A percentile compares a stretch with the other conserved stretches of the same genome.
phyloP scores from a whole-genome alignment of 805 yeast species.

The Starmerella floris region DNA sequence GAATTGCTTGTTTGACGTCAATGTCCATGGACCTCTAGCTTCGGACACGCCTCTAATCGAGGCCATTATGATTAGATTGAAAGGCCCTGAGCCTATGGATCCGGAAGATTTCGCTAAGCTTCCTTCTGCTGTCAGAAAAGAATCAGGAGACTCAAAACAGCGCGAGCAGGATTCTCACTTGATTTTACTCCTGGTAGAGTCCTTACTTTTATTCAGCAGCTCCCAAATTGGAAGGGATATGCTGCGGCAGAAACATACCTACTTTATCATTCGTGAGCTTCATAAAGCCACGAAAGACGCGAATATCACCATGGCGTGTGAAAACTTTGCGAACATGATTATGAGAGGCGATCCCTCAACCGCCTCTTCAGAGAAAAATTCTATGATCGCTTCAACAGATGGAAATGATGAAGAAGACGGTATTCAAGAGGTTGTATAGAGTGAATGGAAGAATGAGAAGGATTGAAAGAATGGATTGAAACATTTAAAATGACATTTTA shows the following conservation, averaged over 20 bases:
- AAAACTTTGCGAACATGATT: slow-evolving; percentile 73
- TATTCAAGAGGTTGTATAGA: slow-evolving; percentile 10
- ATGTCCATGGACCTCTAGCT: slow-evolving; percentile 50
- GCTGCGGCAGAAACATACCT: slow-evolving; percentile 69
- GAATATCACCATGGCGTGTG: slow-evolving; percentile 55
- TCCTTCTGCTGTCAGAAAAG: slow-evolving; percentile 70
- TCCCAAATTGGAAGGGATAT: slow-evolving; percentile 59
- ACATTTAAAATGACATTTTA: too few species aligned
- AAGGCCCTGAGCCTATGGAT: slow-evolving; percentile 58
- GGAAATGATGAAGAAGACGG: slow-evolving; percentile 1
- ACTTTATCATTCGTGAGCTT: slow-evolving; percentile 73
- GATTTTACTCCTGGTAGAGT: slow-evolving; percentile 58
- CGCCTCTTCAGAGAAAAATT: too few species aligned
- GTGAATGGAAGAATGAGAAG: too few species aligned
- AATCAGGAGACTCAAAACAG: slow-evolving; percentile 57
- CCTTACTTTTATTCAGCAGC: slow-evolving; percentile 65
- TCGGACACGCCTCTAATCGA: slow-evolving; percentile 59
- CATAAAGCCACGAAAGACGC: slow-evolving; percentile 42
- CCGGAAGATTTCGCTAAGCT: slow-evolving; percentile 77
- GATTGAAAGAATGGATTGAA: too few species aligned
- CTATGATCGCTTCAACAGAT: not conserved
- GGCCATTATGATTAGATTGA: slow-evolving; percentile 65
- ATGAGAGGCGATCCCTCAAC: slow-evolving; percentile 88
- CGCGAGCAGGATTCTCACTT: slow-evolving; percentile 62
- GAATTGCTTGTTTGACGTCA: slow-evolving; percentile 71